Conservation (phyloP, 2,329 filamentous ascomycete species). For the Laburnicola sp. region DNA sequence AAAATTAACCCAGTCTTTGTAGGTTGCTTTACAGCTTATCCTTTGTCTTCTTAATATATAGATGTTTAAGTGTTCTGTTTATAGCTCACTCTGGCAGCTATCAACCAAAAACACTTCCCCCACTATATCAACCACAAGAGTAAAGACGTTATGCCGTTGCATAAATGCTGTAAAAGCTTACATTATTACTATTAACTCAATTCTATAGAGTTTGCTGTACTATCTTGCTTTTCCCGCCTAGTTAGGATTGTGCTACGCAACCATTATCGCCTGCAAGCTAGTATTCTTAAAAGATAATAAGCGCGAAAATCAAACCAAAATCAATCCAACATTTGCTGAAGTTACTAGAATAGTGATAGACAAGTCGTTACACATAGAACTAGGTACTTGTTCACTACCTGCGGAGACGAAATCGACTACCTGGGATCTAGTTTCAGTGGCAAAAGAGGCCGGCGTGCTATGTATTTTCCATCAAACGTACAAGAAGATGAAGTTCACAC, state of each 20-base stretch:
- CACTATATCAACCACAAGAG: constrained; percentile 9
- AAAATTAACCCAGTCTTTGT: neutral
- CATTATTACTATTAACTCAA: constrained; percentile 14
- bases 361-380: neutral
- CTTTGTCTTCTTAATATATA: constrained; percentile 18
- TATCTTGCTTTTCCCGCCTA: constrained; percentile 20
- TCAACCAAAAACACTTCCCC: neutral
- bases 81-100: constrained; percentile 21
- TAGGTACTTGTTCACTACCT: constrained; percentile 1
- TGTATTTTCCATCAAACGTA: constrained; percentile 20
- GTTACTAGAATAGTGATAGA: constrained; percentile 13
- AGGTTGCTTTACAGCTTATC: constrained; percentile 12
- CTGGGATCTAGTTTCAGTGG: constrained; percentile 24
- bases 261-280: constrained; percentile 29
- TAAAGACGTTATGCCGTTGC: constrained; percentile 14
- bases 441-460: constrained; percentile 17
- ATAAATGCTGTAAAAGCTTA: constrained; percentile 18
- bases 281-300: constrained; percentile 30
- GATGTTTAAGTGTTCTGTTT: constrained; percentile 27
- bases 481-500: constrained; percentile 22
- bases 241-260: constrained; percentile 29
- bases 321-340: constrained; percentile 16
- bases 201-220: constrained; percentile 14
- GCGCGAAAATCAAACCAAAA: constrained; percentile 12
- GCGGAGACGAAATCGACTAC: neutral